phyloP scores from a whole-genome alignment of 129 eudicot species.

The Flaveria trinervia region DNA sequence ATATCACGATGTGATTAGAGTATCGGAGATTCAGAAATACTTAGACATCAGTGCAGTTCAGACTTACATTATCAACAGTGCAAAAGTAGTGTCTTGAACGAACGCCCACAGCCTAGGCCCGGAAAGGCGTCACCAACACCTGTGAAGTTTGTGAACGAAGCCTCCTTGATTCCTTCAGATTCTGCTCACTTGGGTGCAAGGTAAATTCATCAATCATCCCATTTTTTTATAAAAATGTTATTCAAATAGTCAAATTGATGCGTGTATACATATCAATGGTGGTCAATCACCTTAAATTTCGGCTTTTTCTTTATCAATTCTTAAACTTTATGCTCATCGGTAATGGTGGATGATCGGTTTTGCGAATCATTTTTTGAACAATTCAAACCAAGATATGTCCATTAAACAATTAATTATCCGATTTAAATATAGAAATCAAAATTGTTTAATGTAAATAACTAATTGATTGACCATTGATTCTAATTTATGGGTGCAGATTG shows the following conservation, averaged over 20 bases:
- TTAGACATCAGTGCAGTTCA: conserved; percentile 70
- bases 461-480: neutral
- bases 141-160: conserved; percentile 88
- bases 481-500: conserved; percentile 50
- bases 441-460: neutral
- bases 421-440: neutral
- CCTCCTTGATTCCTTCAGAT: conserved; percentile 79
- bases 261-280: conserved; percentile 15
- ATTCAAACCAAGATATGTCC: neutral
- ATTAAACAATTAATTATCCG: neutral
- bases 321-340: neutral
- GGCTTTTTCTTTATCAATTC: neutral
- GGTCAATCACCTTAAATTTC: neutral
- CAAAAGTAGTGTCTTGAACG: conserved; percentile 41
- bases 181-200: conserved; percentile 97
- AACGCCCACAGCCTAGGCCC: conserved; percentile 92
- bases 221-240: too few species aligned
- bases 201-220: conserved; percentile 31
- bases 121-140: conserved; percentile 92
- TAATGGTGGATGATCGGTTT: too few species aligned
- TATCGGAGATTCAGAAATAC: conserved; percentile 70
- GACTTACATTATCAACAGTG: conserved; percentile 52
- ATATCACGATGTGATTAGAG: conserved; percentile 92
- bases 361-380: neutral
- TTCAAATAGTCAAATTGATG: neutral